Evolutionary conservation across 129 eudicot species (phyloP), one percentile per base, ranked within the genome.

Genomic region (Rutidosis leptorrhynchoides): DNA sequence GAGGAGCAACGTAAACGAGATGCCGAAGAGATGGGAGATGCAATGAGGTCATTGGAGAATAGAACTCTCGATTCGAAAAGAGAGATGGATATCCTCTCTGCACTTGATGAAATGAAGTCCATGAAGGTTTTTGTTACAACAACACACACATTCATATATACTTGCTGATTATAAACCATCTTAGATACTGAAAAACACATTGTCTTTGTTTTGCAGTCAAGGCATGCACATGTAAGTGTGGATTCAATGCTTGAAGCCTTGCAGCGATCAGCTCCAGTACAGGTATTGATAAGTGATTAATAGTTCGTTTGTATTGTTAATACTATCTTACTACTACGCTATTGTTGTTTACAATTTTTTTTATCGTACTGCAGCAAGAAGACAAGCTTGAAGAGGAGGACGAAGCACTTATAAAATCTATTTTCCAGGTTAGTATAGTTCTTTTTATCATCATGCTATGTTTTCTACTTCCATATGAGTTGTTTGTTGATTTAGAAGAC

Each of bases 21-120:
- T 24, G 81, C 78, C 19, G 90, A 84, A 74, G 95, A 87, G 72
- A 81, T 84, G 87, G 95, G 95, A 35, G 95, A 87, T 77, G 95
- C 87, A 22, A 84, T 87, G 95, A 87, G 82, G 29, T 83, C 95
- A 1, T 68, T 87, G 80, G 95, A 87, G 75, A 87, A 84, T 64
- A 58, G 87, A 65, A 81, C 87, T 0, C 67, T 76, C 53, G 90
- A 87, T 29, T 84, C 95, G 11, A 87, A 84, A 73, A 68, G 85
- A 60, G 95, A 87, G 43, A 87, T 87, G 95, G 90, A 87, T 55
- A 84, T 84, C 61, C 83, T 87, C 60, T 84, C 87, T 56, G 85
- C 87, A 1, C 73, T 84, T 14, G 95, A 87, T 75, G 95, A 87
- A 64, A 77, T 87, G 95, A 84, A 81, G 64, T 87, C 95, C 11